phyloP scores from a whole-genome alignment of 306 rosid species.

The Coriaria nepalensis region DNA sequence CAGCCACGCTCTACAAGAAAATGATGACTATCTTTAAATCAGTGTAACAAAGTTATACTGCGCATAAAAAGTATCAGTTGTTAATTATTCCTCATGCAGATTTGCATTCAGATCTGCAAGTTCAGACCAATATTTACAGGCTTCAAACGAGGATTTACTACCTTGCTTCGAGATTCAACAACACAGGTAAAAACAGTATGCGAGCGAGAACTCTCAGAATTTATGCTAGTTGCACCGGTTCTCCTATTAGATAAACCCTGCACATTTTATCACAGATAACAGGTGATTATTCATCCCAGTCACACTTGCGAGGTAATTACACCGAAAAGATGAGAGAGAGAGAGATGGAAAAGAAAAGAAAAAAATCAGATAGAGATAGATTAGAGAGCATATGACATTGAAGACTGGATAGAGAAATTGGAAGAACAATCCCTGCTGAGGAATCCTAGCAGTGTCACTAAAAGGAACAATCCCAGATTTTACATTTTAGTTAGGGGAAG shows the following conservation, averaged over 20 bases:
- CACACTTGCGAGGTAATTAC: not conserved
- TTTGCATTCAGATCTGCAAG: too few species aligned
- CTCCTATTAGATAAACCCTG: constrained; percentile 96
- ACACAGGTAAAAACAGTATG: constrained; percentile 98
- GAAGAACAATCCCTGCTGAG: too few species aligned
- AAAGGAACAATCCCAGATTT: too few species aligned
- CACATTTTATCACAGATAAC: constrained; percentile 12
- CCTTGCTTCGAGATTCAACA: constrained; percentile 93
- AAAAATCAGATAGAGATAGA: too few species aligned
- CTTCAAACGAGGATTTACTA: constrained; percentile 18
- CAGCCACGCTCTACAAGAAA: constrained; percentile 52
- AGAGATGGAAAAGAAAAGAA: too few species aligned
- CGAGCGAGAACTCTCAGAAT: constrained; percentile 97
- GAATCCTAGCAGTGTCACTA: too few species aligned
- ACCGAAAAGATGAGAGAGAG: not conserved
- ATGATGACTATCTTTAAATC: constrained; percentile 16
- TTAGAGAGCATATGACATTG: too few species aligned
- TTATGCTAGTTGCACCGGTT: constrained; percentile 88
- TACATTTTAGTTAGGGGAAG: too few species aligned
- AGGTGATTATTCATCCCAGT: constrained; percentile 1
- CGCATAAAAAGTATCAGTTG: not conserved
- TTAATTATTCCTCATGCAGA: not conserved
- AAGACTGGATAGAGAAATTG: too few species aligned
- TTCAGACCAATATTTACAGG: not conserved
- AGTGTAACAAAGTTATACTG: too few species aligned